Percentiles rank a stretch among this genome's conserved stretches.
These are phyloP conservation scores for Apiospora sp. DNA, from an alignment of 2,329 filamentous ascomycete genomes.

Conservation along the genomic window DNA sequence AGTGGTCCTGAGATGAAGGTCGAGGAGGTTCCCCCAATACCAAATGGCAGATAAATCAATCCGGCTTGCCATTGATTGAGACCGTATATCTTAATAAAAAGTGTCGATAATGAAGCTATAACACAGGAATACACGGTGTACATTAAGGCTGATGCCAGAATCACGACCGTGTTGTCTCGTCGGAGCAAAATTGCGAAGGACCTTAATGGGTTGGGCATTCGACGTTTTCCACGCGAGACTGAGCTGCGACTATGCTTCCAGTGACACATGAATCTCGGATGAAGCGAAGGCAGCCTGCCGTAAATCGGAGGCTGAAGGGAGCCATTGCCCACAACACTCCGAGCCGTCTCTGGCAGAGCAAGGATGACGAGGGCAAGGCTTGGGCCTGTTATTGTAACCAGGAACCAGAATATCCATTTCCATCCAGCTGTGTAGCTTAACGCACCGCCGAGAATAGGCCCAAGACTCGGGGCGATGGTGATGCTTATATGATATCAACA, in stretches of 20 bases:
- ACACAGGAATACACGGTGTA: constrained; percentile 36
- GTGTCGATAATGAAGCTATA: constrained; percentile 35
- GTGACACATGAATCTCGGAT: neutral
- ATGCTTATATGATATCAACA: constrained; percentile 17
- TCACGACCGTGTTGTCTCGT: constrained; percentile 32
- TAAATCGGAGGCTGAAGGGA: neutral
- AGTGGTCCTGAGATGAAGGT: neutral
- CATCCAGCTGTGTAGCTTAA: constrained; percentile 44
- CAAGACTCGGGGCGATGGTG: constrained; percentile 33
- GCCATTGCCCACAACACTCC: neutral
- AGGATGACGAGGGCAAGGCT: constrained; percentile 33
- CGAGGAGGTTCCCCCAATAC: too few species aligned
- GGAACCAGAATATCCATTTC: constrained; percentile 50
- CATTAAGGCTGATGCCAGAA: constrained; percentile 31
- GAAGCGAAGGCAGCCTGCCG: neutral
- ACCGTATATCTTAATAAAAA: constrained; percentile 35
- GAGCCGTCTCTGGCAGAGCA: neutral
- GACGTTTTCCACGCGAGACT: neutral
- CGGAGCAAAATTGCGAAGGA: constrained; percentile 31
- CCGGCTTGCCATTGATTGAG: constrained; percentile 37
- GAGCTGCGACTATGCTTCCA: neutral
- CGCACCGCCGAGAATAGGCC: constrained; percentile 46
- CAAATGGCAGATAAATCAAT: too few species aligned
- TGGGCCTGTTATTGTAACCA: constrained; percentile 41
- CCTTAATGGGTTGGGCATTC: constrained; percentile 33